Conservation (phyloP, 1,284 basidiomycete genomes). For the Apiotrichum montevideense region DNA sequence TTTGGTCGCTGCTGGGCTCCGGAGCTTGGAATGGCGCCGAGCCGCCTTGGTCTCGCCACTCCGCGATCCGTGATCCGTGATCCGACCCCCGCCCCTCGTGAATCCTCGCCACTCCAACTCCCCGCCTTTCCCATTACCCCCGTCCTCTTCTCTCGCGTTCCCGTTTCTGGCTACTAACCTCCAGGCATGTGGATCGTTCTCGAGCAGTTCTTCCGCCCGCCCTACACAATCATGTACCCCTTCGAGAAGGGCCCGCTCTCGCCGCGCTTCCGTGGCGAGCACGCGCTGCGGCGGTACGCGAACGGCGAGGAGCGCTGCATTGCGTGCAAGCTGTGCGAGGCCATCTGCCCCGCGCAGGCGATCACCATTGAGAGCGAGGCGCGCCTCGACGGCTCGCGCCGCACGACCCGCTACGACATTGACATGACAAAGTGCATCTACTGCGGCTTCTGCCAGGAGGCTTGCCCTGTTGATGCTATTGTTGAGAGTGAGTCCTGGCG, state of each 20-base stretch:
- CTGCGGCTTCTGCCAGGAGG: slow-evolving; percentile 97
- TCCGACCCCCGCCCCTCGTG: too few species aligned
- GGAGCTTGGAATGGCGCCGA: too few species aligned
- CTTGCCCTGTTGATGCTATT: slow-evolving; percentile 98
- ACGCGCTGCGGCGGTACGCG: slow-evolving; percentile 95
- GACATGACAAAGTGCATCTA: slow-evolving; percentile 94
- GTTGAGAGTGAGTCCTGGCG: slow-evolving; percentile 75
- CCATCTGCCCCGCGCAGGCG: slow-evolving; percentile 98
- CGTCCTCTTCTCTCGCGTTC: neutral
- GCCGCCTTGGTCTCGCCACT: too few species aligned
- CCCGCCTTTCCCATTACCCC: neutral
- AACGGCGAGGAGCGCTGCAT: slow-evolving; percentile 99
- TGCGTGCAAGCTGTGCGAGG: slow-evolving; percentile 98
- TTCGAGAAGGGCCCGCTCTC: slow-evolving; percentile 98
- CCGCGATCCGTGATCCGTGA: too few species aligned
- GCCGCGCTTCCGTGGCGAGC: slow-evolving; percentile 97
- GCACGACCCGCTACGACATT: slow-evolving; percentile 97
- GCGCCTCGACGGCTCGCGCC: slow-evolving; percentile 86
- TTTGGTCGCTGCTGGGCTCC: too few species aligned
- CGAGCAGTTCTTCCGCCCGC: slow-evolving; percentile 94
- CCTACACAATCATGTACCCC: slow-evolving; percentile 84
- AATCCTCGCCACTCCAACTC: neutral
- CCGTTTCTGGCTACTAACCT: neutral
- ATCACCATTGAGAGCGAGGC: slow-evolving; percentile 99
- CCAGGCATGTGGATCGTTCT: slow-evolving; percentile 98